Evolutionary conservation across 2,329 filamentous ascomycete genomes (phyloP), one percentile per base, ranked within the genome.

Genomic region (Diplodia scrobiculata): DNA sequence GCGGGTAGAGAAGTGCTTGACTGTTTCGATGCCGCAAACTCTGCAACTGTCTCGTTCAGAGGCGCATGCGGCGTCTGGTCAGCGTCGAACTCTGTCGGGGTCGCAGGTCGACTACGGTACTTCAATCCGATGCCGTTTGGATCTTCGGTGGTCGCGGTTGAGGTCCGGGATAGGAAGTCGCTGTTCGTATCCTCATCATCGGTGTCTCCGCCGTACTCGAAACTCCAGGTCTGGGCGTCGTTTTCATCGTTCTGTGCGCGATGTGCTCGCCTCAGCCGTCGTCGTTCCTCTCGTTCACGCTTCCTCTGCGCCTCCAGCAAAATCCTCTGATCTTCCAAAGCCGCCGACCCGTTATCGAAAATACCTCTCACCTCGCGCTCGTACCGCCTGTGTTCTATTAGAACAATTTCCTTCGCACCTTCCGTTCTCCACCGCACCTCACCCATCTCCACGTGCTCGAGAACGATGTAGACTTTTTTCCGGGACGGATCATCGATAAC

Each of bases 391-490:
- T 91, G 91, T 76, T 99, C 95, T 72, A 92, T 89, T 36, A 88
- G 83, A 71, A 91, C 91, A 69, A 98, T 90, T 73, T 92, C 90
- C 66, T 89, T 90, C 6, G 92, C 83, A 5, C 92, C 94, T 79
- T 93, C 92, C 76, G 90, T 94, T 65, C 95, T 87, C 95, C 95
- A 99, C 55, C 92, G 86, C 66, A 99, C 91, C 79, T 99, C 95
- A 62, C 95, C 94, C 48, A 94, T 85, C 75, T 97, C 92, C 66
- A 97, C 93, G 77, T 94, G 94, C 77, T 99, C 95, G 51, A 99
- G 84, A 21, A 98, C 91, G 80, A 99, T 94, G 80, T 99, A 99
- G 68, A 99, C 97, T 80, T 99, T 99, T 80, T 96, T 95, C 67
- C 92, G 87, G 73, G 92, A 91, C 1, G 94, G 94, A 75, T 99